Percentiles rank a stretch among this genome's conserved stretches.
Evolutionary conservation across 78 protist species (phyloP).

Genomic region (Neovahlkampfia damariscottae): DNA sequence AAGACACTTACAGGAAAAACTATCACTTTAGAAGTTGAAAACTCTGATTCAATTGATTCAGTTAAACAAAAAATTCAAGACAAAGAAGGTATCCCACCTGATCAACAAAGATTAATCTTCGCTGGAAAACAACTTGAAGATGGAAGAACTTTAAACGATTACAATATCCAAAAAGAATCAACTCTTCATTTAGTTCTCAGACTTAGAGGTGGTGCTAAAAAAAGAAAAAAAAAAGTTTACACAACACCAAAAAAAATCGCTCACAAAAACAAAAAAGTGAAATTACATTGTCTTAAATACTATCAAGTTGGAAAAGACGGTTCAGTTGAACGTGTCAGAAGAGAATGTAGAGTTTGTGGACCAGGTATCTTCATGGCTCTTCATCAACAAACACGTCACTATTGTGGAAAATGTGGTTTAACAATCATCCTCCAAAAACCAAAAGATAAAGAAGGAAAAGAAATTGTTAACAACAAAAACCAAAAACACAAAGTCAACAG

Average conservation of each 20-base stretch:
- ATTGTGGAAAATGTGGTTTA: slow-evolving; percentile 94
- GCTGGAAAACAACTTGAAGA: slow-evolving; percentile 98
- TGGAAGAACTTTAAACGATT: slow-evolving; percentile 92
- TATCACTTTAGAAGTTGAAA: slow-evolving; percentile 93
- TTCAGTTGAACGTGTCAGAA: slow-evolving; percentile 67
- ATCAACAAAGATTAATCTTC: slow-evolving; percentile 96
- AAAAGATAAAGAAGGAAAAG: too few species aligned
- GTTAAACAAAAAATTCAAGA: slow-evolving; percentile 97
- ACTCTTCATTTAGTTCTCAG: slow-evolving; percentile 91
- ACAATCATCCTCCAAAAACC: too few species aligned
- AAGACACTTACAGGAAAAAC: slow-evolving; percentile 95
- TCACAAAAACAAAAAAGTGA: slow-evolving; percentile 81
- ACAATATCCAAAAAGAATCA: slow-evolving; percentile 96
- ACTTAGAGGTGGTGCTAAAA: slow-evolving; percentile 94
- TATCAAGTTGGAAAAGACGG: slow-evolving; percentile 91
- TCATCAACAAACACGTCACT: slow-evolving; percentile 85
- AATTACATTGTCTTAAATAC: slow-evolving; percentile 87
- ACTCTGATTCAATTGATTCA: slow-evolving; percentile 87
- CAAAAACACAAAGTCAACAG: too few species aligned
- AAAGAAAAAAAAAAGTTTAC: slow-evolving; percentile 95
- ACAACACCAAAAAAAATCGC: slow-evolving; percentile 92
- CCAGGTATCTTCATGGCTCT: slow-evolving; percentile 95
- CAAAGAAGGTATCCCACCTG: slow-evolving; percentile 98
- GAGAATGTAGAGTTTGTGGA: slow-evolving; percentile 87
- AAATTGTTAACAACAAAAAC: too few species aligned